Evolutionary conservation across 495 filamentous ascomycete species (phyloP).

Genomic region (Aspergillus leporis): DNA sequence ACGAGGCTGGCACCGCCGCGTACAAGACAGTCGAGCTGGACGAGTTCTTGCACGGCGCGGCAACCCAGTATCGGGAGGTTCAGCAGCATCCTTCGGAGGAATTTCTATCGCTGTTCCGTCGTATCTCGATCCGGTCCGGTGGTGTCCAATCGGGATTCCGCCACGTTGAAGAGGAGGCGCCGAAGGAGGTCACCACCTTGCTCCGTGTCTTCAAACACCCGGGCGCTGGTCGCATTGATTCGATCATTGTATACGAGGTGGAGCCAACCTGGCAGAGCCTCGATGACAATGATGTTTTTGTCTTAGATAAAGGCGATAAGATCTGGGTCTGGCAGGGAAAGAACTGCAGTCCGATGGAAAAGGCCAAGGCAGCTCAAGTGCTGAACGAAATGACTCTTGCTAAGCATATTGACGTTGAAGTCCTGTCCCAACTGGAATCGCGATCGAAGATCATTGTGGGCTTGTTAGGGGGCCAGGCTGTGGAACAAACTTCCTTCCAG

Average conservation of each 20-base stretch:
- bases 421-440: constrained; percentile 57
- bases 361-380: constrained; percentile 62
- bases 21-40: constrained; percentile 69
- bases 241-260: constrained; percentile 60
- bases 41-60: constrained; percentile 59
- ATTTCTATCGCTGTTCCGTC: constrained; percentile 58
- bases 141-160: constrained; percentile 60
- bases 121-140: constrained; percentile 53
- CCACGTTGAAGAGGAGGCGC: constrained; percentile 52
- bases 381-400: constrained; percentile 61
- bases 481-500: constrained; percentile 31
- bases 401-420: constrained; percentile 62
- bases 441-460: constrained; percentile 53
- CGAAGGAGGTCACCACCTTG: constrained; percentile 45
- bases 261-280: constrained; percentile 60
- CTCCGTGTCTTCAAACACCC: constrained; percentile 60
- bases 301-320: constrained; percentile 59
- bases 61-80: constrained; percentile 60
- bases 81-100: constrained; percentile 56
- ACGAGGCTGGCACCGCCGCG: constrained; percentile 63
- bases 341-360: constrained; percentile 64
- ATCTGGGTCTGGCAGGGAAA: constrained; percentile 68
- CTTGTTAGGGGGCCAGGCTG: constrained; percentile 53
- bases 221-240: constrained; percentile 38
- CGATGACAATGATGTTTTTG: constrained; percentile 62